Evolutionary conservation across 1,139 yeast genomes (phyloP).

Genomic region (Zygoascus hellenicus): DNA sequence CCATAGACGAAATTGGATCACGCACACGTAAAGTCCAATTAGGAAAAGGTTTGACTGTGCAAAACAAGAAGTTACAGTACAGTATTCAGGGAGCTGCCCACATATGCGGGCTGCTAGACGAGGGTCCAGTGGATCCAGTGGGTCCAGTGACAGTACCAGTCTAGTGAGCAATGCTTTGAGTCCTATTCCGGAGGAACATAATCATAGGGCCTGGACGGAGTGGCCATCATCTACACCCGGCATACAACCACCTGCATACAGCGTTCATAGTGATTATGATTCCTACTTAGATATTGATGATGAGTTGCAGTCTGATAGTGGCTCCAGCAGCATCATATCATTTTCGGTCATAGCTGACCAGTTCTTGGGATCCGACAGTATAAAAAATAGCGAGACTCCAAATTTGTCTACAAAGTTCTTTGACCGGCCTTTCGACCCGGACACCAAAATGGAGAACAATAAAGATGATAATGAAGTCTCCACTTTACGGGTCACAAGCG

Average conservation of each 20-base stretch:
- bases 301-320: neutral
- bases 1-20: too few species aligned
- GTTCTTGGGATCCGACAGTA: neutral
- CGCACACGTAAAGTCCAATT: too few species aligned
- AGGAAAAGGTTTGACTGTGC: too few species aligned
- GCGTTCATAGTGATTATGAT: neutral
- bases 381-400: neutral
- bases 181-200: constrained; percentile 11
- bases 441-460: too few species aligned
- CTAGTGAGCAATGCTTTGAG: constrained; percentile 1
- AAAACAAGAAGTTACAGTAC: too few species aligned
- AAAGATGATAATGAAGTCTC: too few species aligned
- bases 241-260: neutral
- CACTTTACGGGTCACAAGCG: too few species aligned
- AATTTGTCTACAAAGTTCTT: too few species aligned
- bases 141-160: neutral
- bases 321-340: neutral
- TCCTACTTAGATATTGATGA: neutral
- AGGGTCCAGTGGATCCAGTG: constrained; percentile 1
- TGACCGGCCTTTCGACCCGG: too few species aligned
- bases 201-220: too few species aligned
- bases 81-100: neutral
- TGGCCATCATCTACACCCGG: neutral
- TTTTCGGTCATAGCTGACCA: constrained; percentile 1
- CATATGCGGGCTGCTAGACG: neutral